A percentile compares a stretch with the other conserved stretches of the same genome.
Evolutionary conservation across 306 rosid species (phyloP).

Genomic region (Acacia acuminata): DNA sequence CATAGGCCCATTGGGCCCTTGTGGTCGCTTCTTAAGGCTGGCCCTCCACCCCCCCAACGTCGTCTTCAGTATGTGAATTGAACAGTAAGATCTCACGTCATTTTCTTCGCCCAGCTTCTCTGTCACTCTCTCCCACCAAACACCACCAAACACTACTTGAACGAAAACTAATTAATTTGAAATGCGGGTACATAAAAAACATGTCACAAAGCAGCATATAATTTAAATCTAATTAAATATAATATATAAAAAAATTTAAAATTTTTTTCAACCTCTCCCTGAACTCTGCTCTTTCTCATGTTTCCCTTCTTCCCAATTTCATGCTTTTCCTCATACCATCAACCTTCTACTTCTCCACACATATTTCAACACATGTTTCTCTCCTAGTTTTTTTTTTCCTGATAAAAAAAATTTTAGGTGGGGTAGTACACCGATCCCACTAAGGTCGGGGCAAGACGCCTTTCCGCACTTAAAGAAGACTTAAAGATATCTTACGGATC

Average conservation of each 20-base stretch:
- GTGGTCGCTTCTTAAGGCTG: background rate
- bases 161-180: no score
- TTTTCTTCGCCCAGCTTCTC: background rate
- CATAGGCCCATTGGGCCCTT: background rate
- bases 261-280: background rate
- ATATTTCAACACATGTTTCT: background rate
- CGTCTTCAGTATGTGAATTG: background rate
- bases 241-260: no score
- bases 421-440: no score
- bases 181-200: no score
- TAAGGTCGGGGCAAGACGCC: no score
- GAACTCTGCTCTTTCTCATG: slow-evolving; percentile 22
- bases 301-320: background rate
- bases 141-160: no score
- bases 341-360: background rate
- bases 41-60: slow-evolving; percentile 19
- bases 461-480: no score
- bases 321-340: background rate
- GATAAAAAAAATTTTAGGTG: no score
- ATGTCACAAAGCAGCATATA: no score
- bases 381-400: no score
- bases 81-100: background rate
- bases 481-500: no score
- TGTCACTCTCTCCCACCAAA: background rate
- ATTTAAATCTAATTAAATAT: no score